phyloP scores from a whole-genome alignment of 2,329 filamentous ascomycete genomes.

The Rutstroemia sp. region DNA sequence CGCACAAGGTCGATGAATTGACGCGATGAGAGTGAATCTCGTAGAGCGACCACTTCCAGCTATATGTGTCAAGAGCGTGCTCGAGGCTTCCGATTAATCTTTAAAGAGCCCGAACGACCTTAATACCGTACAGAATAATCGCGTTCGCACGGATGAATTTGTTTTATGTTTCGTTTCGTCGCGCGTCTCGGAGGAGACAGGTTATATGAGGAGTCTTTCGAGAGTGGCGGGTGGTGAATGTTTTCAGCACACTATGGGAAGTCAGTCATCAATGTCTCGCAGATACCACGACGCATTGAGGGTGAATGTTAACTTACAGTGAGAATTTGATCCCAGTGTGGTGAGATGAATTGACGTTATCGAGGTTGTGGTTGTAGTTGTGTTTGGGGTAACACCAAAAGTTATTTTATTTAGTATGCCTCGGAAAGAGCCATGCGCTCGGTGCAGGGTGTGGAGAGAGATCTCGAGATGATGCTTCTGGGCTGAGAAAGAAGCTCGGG shows the following conservation, averaged over 20 bases:
- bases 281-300: neutral
- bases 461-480: slow-evolving; percentile 10
- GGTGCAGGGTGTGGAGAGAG: slow-evolving; percentile 7
- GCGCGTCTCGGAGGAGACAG: neutral
- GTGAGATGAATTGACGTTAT: slow-evolving; percentile 2
- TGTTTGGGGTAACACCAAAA: slow-evolving; percentile 15
- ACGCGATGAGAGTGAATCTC: neutral
- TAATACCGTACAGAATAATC: neutral
- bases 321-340: neutral
- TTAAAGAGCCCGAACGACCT: neutral
- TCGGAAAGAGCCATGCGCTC: slow-evolving; percentile 15
- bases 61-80: neutral
- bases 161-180: neutral
- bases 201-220: neutral
- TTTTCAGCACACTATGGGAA: neutral
- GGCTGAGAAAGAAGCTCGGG: slow-evolving; percentile 10
- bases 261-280: neutral
- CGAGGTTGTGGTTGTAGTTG: slow-evolving; percentile 10
- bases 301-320: neutral
- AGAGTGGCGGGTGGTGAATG: neutral
- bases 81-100: neutral
- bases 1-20: neutral
- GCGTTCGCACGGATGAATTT: neutral
- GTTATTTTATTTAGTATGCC: slow-evolving; percentile 11
- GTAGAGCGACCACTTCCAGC: neutral